Conservation (phyloP, 2,329 filamentous ascomycete species). For the Clonostachys solani region DNA sequence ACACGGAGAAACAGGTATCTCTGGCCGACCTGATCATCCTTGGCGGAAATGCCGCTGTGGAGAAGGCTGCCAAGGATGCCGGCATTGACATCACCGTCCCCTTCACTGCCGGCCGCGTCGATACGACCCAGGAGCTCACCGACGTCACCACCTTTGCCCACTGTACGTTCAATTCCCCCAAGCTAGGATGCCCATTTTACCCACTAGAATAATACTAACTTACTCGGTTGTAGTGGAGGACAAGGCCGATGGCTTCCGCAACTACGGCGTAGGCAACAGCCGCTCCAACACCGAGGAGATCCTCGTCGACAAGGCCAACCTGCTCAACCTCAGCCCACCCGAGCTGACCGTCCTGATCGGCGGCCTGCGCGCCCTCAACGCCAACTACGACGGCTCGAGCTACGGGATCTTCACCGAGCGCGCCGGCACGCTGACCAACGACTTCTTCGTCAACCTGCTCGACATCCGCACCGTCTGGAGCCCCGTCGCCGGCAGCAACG, state of each 20-base stretch:
- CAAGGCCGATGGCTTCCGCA: constrained; percentile 72
- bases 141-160: constrained; percentile 59
- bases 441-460: constrained; percentile 79
- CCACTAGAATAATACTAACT: too few relatives aligned
- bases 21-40: constrained; percentile 77
- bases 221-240: constrained; percentile 47
- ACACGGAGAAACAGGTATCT: constrained; percentile 65
- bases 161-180: constrained; percentile 12
- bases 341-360: constrained; percentile 69
- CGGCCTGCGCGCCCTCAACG: constrained; percentile 64
- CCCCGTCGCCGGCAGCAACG: constrained; percentile 19
- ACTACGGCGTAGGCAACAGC: constrained; percentile 61
- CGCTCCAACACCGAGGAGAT: constrained; percentile 64
- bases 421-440: constrained; percentile 68
- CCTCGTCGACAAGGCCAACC: constrained; percentile 67
- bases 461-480: constrained; percentile 62
- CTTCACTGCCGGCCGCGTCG: constrained; percentile 68
- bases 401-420: constrained; percentile 65
- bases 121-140: constrained; percentile 69
- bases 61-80: constrained; percentile 58
- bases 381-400: constrained; percentile 67
- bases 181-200: too few relatives aligned
- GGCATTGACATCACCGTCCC: constrained; percentile 53
- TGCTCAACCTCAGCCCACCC: constrained; percentile 66
- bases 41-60: constrained; percentile 65